phyloP scores from a whole-genome alignment of 2,329 filamentous ascomycete genomes.

The Shiraia bambusicola region DNA sequence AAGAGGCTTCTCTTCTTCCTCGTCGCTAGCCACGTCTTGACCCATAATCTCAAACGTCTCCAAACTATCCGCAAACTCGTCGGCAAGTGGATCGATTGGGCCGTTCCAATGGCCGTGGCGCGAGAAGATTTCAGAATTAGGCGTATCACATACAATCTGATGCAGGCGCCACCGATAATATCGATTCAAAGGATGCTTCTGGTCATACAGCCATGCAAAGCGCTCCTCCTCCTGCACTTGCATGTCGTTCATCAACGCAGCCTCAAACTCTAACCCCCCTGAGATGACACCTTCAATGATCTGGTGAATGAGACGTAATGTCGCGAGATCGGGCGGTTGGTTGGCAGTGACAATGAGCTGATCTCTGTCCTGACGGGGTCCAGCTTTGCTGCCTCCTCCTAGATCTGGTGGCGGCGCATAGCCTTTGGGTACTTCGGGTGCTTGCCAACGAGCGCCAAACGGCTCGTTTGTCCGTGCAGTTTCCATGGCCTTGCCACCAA shows the following conservation, averaged over 20 bases:
- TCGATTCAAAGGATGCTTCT: conserved; percentile 69
- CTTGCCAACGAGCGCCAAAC: conserved; percentile 36
- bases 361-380: conserved; percentile 24
- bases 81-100: conserved; percentile 71
- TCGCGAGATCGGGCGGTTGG: conserved; percentile 74
- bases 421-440: conserved; percentile 31
- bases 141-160: conserved; percentile 69
- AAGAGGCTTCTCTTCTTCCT: conserved; percentile 56
- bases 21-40: conserved; percentile 61
- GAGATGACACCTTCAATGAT: conserved; percentile 77
- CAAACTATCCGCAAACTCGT: conserved; percentile 75
- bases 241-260: conserved; percentile 81
- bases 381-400: conserved; percentile 25
- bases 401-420: conserved; percentile 33
- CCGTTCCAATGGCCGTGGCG: conserved; percentile 64
- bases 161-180: conserved; percentile 94
- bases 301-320: conserved; percentile 82
- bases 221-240: conserved; percentile 84
- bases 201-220: conserved; percentile 92
- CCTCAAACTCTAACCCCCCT: conserved; percentile 86
- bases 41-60: conserved; percentile 70
- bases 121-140: conserved; percentile 28
- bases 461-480: conserved; percentile 28
- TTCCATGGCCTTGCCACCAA: conserved; percentile 25
- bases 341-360: conserved; percentile 53